Percentiles rank a stretch among this genome's conserved stretches.
These are phyloP conservation scores for Candolleomyces eurysporus DNA, from an alignment of 768 basidiomycete species.

Conservation along the genomic window DNA sequence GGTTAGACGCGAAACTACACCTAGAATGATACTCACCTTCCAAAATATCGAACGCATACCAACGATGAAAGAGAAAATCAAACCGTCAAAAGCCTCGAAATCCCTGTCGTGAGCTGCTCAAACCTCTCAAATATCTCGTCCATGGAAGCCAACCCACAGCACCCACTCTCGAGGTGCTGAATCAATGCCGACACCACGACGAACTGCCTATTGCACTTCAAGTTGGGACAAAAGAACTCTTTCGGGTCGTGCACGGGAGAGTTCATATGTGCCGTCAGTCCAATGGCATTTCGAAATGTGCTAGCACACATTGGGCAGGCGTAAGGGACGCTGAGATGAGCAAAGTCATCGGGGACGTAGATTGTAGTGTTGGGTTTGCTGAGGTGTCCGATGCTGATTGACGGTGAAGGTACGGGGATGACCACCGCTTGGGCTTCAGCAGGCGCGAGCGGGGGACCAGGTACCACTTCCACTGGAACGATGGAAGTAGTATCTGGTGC, in stretches of 20 bases:
- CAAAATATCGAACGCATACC: neutral
- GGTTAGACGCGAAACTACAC: neutral
- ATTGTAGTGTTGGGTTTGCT: too few species aligned
- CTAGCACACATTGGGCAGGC: conserved; percentile 65
- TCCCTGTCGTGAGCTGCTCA: conserved; percentile 1
- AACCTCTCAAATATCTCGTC: conserved; percentile 30
- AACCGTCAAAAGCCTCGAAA: conserved; percentile 8
- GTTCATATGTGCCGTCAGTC: conserved; percentile 60
- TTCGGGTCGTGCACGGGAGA: conserved; percentile 58
- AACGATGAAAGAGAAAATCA: neutral
- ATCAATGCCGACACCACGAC: conserved; percentile 54
- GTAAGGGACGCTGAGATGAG: conserved; percentile 27
- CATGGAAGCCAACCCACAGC: conserved; percentile 53
- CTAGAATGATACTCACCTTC: neutral
- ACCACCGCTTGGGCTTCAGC: too few species aligned
- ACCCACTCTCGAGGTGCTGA: conserved; percentile 65
- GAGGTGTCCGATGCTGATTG: too few species aligned
- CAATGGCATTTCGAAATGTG: conserved; percentile 34
- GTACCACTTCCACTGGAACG: too few species aligned
- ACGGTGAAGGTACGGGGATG: too few species aligned
- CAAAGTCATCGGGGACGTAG: conserved; percentile 4
- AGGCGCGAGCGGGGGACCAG: too few species aligned
- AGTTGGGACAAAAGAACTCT: conserved; percentile 49
- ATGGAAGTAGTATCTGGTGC: too few species aligned
- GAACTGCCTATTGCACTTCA: conserved; percentile 47